Conservation (phyloP, 192 early-diverging fungal species). For the Coemansia sp. region DNA sequence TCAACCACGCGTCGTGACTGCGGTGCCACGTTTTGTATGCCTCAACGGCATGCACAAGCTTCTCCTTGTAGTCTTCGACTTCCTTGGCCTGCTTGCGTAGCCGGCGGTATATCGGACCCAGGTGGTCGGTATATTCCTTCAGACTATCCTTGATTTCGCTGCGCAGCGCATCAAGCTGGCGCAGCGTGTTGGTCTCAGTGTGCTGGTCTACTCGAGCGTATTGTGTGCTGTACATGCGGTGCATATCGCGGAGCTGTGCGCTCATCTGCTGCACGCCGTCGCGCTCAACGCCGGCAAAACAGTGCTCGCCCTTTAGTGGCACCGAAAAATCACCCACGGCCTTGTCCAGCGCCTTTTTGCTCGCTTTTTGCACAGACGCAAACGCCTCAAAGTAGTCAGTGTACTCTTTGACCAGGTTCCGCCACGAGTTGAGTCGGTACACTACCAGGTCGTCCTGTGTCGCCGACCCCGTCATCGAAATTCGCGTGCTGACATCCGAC, state of each 20-base stretch:
- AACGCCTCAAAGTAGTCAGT: constrained; percentile 26
- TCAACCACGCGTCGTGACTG: constrained; percentile 36
- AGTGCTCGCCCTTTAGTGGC: constrained; percentile 33
- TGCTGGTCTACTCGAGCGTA: constrained; percentile 22
- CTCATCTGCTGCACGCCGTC: constrained; percentile 32
- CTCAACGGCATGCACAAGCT: constrained; percentile 38
- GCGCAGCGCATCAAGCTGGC: constrained; percentile 27
- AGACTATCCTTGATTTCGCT: constrained; percentile 38
- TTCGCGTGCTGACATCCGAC: constrained; percentile 28
- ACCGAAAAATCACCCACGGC: constrained; percentile 27
- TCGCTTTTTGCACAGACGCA: constrained; percentile 19
- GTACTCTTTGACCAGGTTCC: constrained; percentile 31
- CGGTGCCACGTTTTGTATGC: constrained; percentile 33
- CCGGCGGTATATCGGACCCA: constrained; percentile 36
- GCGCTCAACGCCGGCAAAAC: constrained; percentile 35
- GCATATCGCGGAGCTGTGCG: constrained; percentile 24
- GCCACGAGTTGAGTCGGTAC: constrained; percentile 37
- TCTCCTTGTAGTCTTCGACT: constrained; percentile 38
- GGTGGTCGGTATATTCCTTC: constrained; percentile 39
- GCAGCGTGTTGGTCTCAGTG: constrained; percentile 29
- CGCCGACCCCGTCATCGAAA: constrained; percentile 31
- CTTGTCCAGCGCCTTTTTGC: constrained; percentile 37
- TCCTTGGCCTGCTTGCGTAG: constrained; percentile 47
- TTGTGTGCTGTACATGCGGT: constrained; percentile 34
- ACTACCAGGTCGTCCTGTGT: constrained; percentile 38